Evolutionary conservation across 345 rosid genomes (phyloP).

Genomic region (Excoecaria cochinchinensis): DNA sequence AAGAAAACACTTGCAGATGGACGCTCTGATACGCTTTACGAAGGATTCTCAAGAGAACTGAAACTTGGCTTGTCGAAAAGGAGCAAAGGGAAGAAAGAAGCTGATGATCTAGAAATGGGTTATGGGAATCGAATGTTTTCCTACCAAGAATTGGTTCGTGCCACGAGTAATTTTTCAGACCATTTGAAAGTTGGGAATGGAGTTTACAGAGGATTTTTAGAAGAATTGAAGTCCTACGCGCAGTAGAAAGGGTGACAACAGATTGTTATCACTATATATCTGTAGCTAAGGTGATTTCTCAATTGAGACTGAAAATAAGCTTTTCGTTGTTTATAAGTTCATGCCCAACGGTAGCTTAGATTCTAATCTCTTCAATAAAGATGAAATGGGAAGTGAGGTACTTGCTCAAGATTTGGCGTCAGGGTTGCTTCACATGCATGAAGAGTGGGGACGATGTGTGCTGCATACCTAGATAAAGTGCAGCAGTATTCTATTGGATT

Average conservation of each 20-base stretch:
- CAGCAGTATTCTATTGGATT: background rate
- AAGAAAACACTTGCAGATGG: no score
- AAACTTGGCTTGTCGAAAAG: no score
- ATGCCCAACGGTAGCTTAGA: background rate
- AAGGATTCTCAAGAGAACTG: no score
- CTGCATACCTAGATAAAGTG: background rate
- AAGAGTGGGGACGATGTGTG: background rate
- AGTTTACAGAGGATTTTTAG: background rate
- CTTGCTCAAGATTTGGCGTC: background rate
- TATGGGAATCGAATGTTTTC: background rate
- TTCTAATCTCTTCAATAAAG: background rate
- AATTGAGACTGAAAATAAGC: background rate
- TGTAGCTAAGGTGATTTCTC: background rate
- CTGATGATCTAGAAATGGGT: background rate
- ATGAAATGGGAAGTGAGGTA: background rate
- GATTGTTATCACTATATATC: background rate
- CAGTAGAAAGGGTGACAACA: background rate
- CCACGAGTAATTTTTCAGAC: background rate
- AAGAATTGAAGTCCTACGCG: background rate
- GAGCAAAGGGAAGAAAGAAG: background rate
- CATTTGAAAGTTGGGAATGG: background rate
- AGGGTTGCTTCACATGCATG: background rate
- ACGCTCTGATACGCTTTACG: no score
- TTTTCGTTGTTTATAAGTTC: background rate
- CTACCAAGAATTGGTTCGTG: background rate